Conservation (phyloP, 2,329 filamentous ascomycete species). For the Rhinocladiella similis region DNA sequence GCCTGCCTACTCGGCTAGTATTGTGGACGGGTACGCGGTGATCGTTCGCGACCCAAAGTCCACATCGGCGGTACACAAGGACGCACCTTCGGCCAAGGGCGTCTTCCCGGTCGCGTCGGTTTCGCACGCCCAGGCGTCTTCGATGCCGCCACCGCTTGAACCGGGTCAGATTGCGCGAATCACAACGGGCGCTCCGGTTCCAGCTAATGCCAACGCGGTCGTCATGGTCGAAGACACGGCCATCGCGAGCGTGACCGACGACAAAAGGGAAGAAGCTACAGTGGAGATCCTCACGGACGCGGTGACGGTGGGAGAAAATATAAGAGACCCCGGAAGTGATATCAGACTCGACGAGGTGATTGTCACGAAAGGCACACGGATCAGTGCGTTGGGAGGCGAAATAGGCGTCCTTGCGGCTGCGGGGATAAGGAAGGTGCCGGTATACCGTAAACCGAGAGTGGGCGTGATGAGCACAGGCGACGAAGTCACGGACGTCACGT, state of each 20-base stretch:
- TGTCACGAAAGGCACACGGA: constrained; percentile 73
- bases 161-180: constrained; percentile 82
- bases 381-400: constrained; percentile 85
- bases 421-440: constrained; percentile 67
- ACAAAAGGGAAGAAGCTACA: constrained; percentile 80
- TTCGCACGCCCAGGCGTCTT: constrained; percentile 78
- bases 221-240: constrained; percentile 96
- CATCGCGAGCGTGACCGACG: constrained; percentile 62
- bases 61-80: not conserved
- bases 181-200: constrained; percentile 90
- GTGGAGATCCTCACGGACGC: constrained; percentile 81
- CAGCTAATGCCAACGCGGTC: constrained; percentile 83
- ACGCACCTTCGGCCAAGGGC: constrained; percentile 62
- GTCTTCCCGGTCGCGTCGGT: constrained; percentile 83
- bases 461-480: constrained; percentile 93
- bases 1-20: constrained; percentile 90
- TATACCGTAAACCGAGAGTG: constrained; percentile 75
- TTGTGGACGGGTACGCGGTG: constrained; percentile 94
- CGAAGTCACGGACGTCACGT: constrained; percentile 76
- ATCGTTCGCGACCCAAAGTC: constrained; percentile 53
- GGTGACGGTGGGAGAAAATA: constrained; percentile 77
- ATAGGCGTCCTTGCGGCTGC: constrained; percentile 86
- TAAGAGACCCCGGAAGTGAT: constrained; percentile 89
- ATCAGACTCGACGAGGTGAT: constrained; percentile 69
- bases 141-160: constrained; percentile 61